Conservation (phyloP, 139 green algal species). For the Zygnema circumcarinatum region DNA sequence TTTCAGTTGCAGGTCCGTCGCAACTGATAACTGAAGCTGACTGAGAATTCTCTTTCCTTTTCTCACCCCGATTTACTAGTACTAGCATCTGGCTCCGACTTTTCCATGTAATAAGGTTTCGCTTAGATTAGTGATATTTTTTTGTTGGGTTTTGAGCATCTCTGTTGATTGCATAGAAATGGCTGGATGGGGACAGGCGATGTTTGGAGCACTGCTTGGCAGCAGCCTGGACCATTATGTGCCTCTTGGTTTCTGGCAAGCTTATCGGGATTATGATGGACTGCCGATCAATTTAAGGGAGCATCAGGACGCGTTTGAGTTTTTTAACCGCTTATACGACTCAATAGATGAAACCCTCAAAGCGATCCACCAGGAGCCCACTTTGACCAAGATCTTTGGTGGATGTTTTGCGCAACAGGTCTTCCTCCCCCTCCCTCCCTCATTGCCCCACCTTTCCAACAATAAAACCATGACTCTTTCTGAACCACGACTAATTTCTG, state of each 20-base stretch:
- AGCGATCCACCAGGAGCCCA: constrained; percentile 18
- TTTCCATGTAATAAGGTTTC: too few species aligned
- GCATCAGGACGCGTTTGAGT: constrained; percentile 94
- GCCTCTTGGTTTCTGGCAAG: constrained; percentile 79
- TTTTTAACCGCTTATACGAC: constrained; percentile 79
- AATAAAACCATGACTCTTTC: too few species aligned
- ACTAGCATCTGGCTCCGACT: not conserved
- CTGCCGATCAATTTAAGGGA: constrained; percentile 82
- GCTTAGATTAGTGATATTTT: too few species aligned
- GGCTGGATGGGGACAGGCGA: constrained; percentile 70
- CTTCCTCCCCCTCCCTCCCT: too few species aligned
- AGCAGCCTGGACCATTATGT: constrained; percentile 61
- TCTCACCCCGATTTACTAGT: too few species aligned
- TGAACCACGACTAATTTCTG: too few species aligned
- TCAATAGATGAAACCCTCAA: constrained; percentile 55
- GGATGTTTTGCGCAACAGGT: constrained; percentile 80
- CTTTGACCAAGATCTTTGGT: constrained; percentile 70
- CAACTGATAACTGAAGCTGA: not conserved
- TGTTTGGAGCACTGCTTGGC: constrained; percentile 78
- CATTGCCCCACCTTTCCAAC: too few species aligned
- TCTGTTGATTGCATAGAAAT: too few species aligned
- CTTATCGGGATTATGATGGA: constrained; percentile 88
- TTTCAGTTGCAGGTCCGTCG: constrained; percentile 59
- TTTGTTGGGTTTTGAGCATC: too few species aligned
- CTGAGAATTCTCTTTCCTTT: too few species aligned